Evolutionary conservation across 2,329 filamentous ascomycete species (phyloP).

Genomic region (Exophiala viscosa): DNA sequence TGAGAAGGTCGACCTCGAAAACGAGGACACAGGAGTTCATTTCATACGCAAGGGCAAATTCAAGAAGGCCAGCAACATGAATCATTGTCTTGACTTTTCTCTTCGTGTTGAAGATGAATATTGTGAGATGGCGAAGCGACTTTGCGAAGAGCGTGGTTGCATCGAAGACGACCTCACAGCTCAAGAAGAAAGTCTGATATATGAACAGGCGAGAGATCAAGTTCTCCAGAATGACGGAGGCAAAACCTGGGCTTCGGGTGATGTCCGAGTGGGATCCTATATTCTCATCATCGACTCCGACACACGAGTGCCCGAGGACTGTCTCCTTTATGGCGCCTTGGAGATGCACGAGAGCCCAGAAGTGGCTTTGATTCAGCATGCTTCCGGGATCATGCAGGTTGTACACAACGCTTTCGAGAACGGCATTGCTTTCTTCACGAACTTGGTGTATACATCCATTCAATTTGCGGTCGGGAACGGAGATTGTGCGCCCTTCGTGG

Average conservation of each 20-base stretch:
- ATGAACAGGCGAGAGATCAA: background rate
- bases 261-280: constrained; percentile 78
- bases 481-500: constrained; percentile 70
- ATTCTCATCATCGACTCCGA: constrained; percentile 67
- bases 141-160: background rate
- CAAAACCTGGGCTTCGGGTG: constrained; percentile 55
- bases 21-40: constrained; percentile 32
- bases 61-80: constrained; percentile 17
- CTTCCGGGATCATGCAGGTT: constrained; percentile 72
- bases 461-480: constrained; percentile 66
- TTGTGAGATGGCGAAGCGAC: background rate
- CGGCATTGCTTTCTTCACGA: constrained; percentile 72
- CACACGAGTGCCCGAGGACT: constrained; percentile 64
- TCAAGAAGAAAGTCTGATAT: background rate
- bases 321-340: constrained; percentile 63
- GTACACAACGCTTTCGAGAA: constrained; percentile 69
- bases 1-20: background rate
- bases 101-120: background rate
- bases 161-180: background rate
- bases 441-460: constrained; percentile 71
- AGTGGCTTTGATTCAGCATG: constrained; percentile 67
- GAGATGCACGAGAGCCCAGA: constrained; percentile 69
- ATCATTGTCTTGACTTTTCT: constrained; percentile 8
- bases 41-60: constrained; percentile 19
- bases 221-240: constrained; percentile 13